Conservation (phyloP, 2,329 filamentous ascomycete genomes). For the Pseudogymnoascus destructans region DNA sequence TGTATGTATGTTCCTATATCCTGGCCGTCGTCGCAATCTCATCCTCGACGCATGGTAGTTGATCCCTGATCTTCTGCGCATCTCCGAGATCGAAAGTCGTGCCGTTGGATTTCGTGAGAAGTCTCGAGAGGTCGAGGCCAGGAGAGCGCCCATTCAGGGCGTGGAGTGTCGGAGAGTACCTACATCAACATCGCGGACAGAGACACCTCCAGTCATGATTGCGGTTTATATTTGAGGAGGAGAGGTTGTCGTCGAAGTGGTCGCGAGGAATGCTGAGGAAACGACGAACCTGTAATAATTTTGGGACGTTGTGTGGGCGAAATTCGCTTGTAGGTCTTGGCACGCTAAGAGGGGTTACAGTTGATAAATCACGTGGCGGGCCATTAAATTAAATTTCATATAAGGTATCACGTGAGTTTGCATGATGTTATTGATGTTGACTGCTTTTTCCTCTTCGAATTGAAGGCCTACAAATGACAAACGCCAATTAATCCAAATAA, state of each 20-base stretch:
- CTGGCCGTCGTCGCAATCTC: conserved; percentile 7
- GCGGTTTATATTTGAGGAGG: conserved; percentile 32
- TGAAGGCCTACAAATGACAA: too few relatives aligned
- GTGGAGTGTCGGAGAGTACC: conserved; percentile 31
- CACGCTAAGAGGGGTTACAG: not conserved
- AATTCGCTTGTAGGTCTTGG: conserved; percentile 10
- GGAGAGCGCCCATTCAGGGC: conserved; percentile 17
- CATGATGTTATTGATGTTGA: not conserved
- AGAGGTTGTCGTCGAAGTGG: conserved; percentile 10
- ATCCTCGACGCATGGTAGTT: conserved; percentile 9
- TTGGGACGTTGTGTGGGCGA: conserved; percentile 9
- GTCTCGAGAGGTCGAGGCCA: not conserved
- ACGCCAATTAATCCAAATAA: too few relatives aligned
- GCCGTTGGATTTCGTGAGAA: conserved; percentile 4
- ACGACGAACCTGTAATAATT: conserved; percentile 2
- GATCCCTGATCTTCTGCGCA: conserved; percentile 7
- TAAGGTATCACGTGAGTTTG: not conserved
- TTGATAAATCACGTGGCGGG: not conserved
- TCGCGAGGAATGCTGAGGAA: conserved; percentile 10
- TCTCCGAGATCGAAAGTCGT: conserved; percentile 7
- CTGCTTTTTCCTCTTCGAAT: too few relatives aligned
- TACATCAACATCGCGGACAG: conserved; percentile 78
- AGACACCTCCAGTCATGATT: conserved; percentile 69
- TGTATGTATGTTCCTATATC: conserved; percentile 4
- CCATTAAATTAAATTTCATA: not conserved